Percentiles rank a stretch among this genome's conserved stretches.
These are phyloP conservation scores for Apophysomyces elegans DNA, from an alignment of 371 early-diverging fungal species.

Conservation along the genomic window DNA sequence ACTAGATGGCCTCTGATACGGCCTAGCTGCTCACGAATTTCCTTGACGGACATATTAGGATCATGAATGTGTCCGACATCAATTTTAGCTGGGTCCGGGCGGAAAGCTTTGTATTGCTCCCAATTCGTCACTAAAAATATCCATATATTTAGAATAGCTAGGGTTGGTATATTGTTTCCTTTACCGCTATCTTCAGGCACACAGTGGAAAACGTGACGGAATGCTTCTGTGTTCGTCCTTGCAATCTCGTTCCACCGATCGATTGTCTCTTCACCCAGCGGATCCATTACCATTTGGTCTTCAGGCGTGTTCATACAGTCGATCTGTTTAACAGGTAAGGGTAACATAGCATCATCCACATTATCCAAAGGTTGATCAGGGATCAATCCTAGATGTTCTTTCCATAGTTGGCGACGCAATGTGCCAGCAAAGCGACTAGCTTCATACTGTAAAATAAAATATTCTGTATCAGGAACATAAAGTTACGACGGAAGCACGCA, in stretches of 20 bases:
- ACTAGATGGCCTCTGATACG: slow-evolving; percentile 70
- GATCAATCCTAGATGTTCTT: slow-evolving; percentile 84
- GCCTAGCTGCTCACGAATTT: slow-evolving; percentile 46
- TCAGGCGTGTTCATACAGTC: slow-evolving; percentile 41
- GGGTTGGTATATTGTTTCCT: background rate
- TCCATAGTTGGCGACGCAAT: slow-evolving; percentile 78
- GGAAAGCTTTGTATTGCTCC: slow-evolving; percentile 69
- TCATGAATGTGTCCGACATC: slow-evolving; percentile 45
- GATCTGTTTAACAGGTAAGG: slow-evolving; percentile 48
- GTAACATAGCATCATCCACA: slow-evolving; percentile 53
- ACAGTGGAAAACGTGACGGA: slow-evolving; percentile 74
- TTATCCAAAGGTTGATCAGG: slow-evolving; percentile 46
- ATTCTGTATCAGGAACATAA: background rate
- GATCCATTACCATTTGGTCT: slow-evolving; percentile 59
- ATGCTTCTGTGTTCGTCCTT: slow-evolving; percentile 59
- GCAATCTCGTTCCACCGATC: slow-evolving; percentile 62
- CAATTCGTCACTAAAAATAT: slow-evolving; percentile 54
- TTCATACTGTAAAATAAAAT: slow-evolving; percentile 40
- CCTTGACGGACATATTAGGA: slow-evolving; percentile 37
- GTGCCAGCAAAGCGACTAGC: slow-evolving; percentile 72
- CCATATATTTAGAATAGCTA: background rate
- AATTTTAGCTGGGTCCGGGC: slow-evolving; percentile 43
- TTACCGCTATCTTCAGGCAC: slow-evolving; percentile 75
- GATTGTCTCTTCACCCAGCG: slow-evolving; percentile 59
- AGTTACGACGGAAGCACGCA: too few species aligned